Percentiles rank a stretch among this genome's conserved stretches.
Conservation (phyloP, 768 basidiomycete species). For the Inosperma sp. region DNA sequence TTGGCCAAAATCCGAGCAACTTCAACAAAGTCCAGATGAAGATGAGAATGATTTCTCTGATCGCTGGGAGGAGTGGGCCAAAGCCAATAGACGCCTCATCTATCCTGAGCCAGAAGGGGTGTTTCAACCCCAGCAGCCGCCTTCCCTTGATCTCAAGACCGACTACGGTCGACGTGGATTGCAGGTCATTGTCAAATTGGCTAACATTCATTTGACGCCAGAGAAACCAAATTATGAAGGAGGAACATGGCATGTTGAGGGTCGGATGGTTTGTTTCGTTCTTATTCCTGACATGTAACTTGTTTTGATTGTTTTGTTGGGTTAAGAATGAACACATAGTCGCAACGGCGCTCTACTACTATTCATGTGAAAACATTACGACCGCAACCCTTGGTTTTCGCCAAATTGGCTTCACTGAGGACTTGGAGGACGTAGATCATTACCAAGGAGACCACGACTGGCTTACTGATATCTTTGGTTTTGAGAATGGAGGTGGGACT, state of each 20-base stretch:
- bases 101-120: slow-evolving; percentile 20
- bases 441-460: slow-evolving; percentile 27
- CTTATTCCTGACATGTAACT: no score
- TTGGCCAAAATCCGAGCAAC: no score
- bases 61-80: slow-evolving; percentile 15
- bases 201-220: slow-evolving; percentile 20
- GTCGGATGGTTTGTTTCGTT: slow-evolving; percentile 13
- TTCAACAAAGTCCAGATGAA: slow-evolving; percentile 19
- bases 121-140: slow-evolving; percentile 8
- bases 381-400: slow-evolving; percentile 21
- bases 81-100: slow-evolving; percentile 11
- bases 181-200: slow-evolving; percentile 22
- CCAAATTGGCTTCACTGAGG: slow-evolving; percentile 9
- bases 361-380: slow-evolving; percentile 26
- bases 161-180: slow-evolving; percentile 11
- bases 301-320: neutral
- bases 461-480: slow-evolving; percentile 26
- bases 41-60: slow-evolving; percentile 14
- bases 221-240: slow-evolving; percentile 17
- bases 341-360: slow-evolving; percentile 26
- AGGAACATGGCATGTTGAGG: slow-evolving; percentile 19
- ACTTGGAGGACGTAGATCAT: slow-evolving; percentile 13
- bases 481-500: slow-evolving; percentile 18
- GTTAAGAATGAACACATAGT: slow-evolving; percentile 32
- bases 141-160: slow-evolving; percentile 1